Conservation (phyloP, 2,329 filamentous ascomycete genomes). For the Neoascochyta sp. region DNA sequence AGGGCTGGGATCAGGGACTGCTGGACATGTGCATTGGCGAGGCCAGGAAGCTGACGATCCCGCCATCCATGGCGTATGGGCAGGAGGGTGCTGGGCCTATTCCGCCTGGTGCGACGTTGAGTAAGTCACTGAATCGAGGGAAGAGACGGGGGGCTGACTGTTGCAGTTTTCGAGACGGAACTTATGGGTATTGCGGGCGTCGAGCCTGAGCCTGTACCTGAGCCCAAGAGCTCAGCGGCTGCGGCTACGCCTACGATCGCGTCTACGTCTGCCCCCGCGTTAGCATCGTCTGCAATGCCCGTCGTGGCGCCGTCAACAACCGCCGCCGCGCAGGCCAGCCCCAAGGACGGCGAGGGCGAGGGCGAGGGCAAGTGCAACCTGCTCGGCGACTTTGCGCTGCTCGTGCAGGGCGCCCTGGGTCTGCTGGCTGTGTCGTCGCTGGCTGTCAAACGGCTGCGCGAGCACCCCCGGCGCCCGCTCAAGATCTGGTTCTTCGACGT, state of each 20-base stretch:
- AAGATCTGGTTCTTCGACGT: slow-evolving; percentile 99
- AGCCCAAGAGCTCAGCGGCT: too few relatives aligned
- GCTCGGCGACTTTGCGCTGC: slow-evolving; percentile 82
- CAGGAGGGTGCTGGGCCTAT: slow-evolving; percentile 69
- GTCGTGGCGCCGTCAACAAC: slow-evolving; percentile 13
- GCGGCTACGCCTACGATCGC: slow-evolving; percentile 2
- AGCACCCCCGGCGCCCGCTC: slow-evolving; percentile 83
- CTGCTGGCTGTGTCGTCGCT: slow-evolving; percentile 77
- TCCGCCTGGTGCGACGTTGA: slow-evolving; percentile 71
- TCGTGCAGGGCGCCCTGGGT: slow-evolving; percentile 86
- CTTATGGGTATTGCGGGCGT: slow-evolving; percentile 71
- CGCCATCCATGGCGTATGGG: slow-evolving; percentile 83
- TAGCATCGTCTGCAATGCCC: slow-evolving; percentile 10
- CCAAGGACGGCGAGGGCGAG: slow-evolving; percentile 43
- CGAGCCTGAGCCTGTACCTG: slow-evolving; percentile 13
- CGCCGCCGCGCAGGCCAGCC: slow-evolving; percentile 21
- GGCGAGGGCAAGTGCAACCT: slow-evolving; percentile 74
- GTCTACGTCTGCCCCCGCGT: slow-evolving; percentile 6
- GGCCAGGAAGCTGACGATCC: slow-evolving; percentile 82
- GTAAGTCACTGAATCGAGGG: slow-evolving; percentile 45
- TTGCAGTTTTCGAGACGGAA: slow-evolving; percentile 85
- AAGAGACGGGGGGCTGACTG: slow-evolving; percentile 11
- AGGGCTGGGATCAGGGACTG: slow-evolving; percentile 90
- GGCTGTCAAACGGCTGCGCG: slow-evolving; percentile 89
- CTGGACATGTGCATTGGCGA: slow-evolving; percentile 95